Base-by-base conservation (phyloP, 306 rosid genomes). In the Casuarina glauca region DNA sequence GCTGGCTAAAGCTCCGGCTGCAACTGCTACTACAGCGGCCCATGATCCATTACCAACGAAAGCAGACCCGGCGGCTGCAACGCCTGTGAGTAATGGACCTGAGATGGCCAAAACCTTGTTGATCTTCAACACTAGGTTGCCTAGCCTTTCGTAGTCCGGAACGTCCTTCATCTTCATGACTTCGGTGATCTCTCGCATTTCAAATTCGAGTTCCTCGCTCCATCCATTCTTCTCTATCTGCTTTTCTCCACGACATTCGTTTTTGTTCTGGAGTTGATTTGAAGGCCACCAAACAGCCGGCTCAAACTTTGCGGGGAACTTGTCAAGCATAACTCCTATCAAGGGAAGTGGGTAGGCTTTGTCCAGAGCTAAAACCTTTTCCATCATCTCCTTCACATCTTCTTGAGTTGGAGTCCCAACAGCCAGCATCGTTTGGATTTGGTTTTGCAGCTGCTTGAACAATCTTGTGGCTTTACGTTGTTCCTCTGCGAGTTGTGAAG, bases 201-300 rank as follows among this genome's bases (percentile, higher is more conserved):
- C 90, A 15, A 2, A 52, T 81, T 90, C 96, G 2, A 87, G 73
- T 15, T 86, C 87, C 38, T 81, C 76, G 74, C 79, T 88, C 96
- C 94, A 93, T 6, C 96, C 96, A 70, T 89, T 90, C 9, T 2
- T 71, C 54, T 35, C 44, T 77, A 11, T 6, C 4, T 39, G 35
- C 64, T 74, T 70, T 44, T 38, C 68, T 48, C 68, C 15, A 0
- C n/a, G 0, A 0, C 5, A 1, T 60, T 57, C 32, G 16, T 36
- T 72, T 43, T 81, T 20, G 45, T 45, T 43, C 9, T 58, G 20
- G 3, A 77, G 62, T 41, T 79, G 78, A 15, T 75, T 63, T 0
- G 57, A 19, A 73, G 97, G 93, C 98, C 96, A 93, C 98, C 98
- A 93, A 45, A 66, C 81, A 13, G 97, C 94, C 0, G 94, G 93